Evolutionary conservation across 2,329 filamentous ascomycete species (phyloP), one percentile per base, ranked within the genome.

Genomic region (Pseudocercospora pini-densiflorae): DNA sequence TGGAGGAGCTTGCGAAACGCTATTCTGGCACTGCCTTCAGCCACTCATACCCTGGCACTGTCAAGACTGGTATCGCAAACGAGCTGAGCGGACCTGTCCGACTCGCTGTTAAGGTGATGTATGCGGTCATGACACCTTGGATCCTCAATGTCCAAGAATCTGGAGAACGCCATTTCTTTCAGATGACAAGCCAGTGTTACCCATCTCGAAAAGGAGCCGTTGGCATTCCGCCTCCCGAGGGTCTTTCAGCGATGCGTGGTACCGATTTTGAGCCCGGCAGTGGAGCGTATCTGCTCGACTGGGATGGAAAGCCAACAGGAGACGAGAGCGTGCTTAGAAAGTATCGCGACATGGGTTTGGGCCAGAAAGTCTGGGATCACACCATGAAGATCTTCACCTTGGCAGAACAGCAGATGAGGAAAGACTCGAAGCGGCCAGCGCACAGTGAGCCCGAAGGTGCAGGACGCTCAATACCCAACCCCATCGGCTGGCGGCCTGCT

Each of bases 1-100:
- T 88, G 45, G 85, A 85, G 61, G 79, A 83, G 16, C 74, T 88
- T 3, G 82, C 85, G 0, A 74, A 76, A 3, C 72, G 79, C 10
- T 80, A 85, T 27, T 83, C 84, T 0, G 76, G 77, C 1, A 81
- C 81, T 0, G 80, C 79, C 1, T 87, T 87, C 73, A 71, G 84
- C 19, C 86, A 87, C 62, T 77, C 80, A 2, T 84, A 78, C 62
- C 83, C 84, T 0, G 81, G 82, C 2, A 74, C 79, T 16, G 84
- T 87, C 45, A 80, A 82, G 60, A 84, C 82, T 0, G 80, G 79
- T 1, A 76, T 83, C 51, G 74, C 75, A 12, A 79, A 81, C 61
- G 77, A 77, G 45, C 74, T 79, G 2, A 58, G 70, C 5, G 77
- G 77, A 3, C 68, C 77, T 1, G 72, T 74, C 58, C 74, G 72